These are phyloP conservation scores for Aspergillus proliferans DNA, from an alignment of 2,329 filamentous ascomycete species.

Conservation along the genomic window DNA sequence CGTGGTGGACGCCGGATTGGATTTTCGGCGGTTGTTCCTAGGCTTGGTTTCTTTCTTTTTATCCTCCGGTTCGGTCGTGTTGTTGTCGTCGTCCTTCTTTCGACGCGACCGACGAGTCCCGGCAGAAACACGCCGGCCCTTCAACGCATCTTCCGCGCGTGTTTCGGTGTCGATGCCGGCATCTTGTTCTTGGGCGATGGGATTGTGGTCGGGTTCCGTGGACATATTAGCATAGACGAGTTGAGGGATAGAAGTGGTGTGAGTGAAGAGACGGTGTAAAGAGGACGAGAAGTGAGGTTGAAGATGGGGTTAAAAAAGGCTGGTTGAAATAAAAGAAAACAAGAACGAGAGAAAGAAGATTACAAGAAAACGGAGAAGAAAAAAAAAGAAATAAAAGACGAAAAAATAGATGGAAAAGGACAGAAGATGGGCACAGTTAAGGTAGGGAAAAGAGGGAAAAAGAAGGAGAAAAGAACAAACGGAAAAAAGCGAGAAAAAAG, in stretches of 20 bases:
- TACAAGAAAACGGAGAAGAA: constrained; percentile 1
- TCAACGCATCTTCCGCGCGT: background rate
- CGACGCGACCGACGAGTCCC: constrained; percentile 32
- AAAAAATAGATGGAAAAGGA: constrained; percentile 16
- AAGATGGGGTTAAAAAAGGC: constrained; percentile 2
- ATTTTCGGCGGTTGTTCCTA: constrained; percentile 6
- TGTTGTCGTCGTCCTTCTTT: constrained; percentile 35
- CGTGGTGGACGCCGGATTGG: constrained; percentile 1
- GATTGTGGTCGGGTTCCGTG: constrained; percentile 14
- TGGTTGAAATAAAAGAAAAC: background rate
- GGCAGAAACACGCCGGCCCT: constrained; percentile 22
- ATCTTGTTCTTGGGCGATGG: constrained; percentile 19
- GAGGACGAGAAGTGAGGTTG: too few relatives aligned
- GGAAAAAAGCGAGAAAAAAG: constrained; percentile 6
- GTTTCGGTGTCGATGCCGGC: constrained; percentile 13
- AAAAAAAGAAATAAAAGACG: constrained; percentile 15
- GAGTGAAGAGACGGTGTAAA: too few relatives aligned
- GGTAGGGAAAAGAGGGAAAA: constrained; percentile 11
- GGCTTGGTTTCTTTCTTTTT: constrained; percentile 21
- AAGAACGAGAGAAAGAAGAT: constrained; percentile 1
- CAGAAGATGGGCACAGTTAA: constrained; percentile 16
- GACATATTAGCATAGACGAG: constrained; percentile 22
- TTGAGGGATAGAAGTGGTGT: constrained; percentile 6
- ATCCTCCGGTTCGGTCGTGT: constrained; percentile 18
- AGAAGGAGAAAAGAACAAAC: constrained; percentile 8